Percentiles rank a stretch among this genome's conserved stretches.
These are phyloP conservation scores for Royoungia palumana DNA, from an alignment of 768 basidiomycete species.

Conservation along the genomic window DNA sequence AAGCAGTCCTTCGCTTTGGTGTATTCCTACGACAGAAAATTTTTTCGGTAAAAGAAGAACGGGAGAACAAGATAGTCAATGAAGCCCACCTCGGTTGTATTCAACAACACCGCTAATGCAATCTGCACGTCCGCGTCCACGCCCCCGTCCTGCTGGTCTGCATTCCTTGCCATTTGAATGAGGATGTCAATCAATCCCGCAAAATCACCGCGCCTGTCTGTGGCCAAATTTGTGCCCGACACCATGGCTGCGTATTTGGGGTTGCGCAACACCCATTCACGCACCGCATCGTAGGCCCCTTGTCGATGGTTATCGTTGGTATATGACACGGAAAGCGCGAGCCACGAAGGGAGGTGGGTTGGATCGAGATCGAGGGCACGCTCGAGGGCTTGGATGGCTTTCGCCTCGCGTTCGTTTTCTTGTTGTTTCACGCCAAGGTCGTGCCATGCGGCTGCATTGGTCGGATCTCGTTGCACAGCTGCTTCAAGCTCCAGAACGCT, in stretches of 20 bases:
- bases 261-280: slow-evolving; percentile 77
- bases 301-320: slow-evolving; percentile 83
- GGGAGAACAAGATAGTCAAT: neutral
- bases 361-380: slow-evolving; percentile 83
- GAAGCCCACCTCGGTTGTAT: slow-evolving; percentile 74
- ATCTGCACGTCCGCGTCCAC: slow-evolving; percentile 96
- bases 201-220: slow-evolving; percentile 34
- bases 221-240: slow-evolving; percentile 31
- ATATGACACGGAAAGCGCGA: slow-evolving; percentile 85
- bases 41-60: neutral
- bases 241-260: slow-evolving; percentile 47
- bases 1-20: slow-evolving; percentile 94
- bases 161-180: slow-evolving; percentile 71
- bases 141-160: slow-evolving; percentile 42
- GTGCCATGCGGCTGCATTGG: slow-evolving; percentile 77
- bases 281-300: slow-evolving; percentile 75
- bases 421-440: slow-evolving; percentile 95
- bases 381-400: slow-evolving; percentile 81
- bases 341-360: slow-evolving; percentile 72
- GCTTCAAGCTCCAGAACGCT: slow-evolving; percentile 89
- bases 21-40: slow-evolving; percentile 62
- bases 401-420: slow-evolving; percentile 92
- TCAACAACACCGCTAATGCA: slow-evolving; percentile 89
- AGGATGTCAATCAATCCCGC: slow-evolving; percentile 66
- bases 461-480: slow-evolving; percentile 73